phyloP scores from a whole-genome alignment of 75 land plant genomes.

The Cunninghamia lanceolata region DNA sequence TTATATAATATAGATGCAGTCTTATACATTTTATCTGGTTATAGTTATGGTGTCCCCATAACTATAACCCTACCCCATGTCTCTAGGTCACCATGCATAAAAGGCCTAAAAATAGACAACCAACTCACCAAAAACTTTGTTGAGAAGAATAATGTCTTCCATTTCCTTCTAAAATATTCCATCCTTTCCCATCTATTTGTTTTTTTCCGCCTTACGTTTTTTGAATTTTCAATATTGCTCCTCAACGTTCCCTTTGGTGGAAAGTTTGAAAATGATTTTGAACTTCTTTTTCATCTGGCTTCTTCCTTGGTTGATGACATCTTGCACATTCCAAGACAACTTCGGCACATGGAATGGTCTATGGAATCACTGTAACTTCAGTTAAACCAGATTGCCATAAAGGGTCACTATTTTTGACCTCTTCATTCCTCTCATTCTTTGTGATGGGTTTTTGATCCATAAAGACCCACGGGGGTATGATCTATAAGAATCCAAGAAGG shows the following conservation, averaged over 20 bases:
- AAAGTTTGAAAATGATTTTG: not conserved
- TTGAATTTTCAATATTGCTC: not conserved
- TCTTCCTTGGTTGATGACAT: not conserved
- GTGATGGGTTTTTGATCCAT: no score
- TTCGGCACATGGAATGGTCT: no score
- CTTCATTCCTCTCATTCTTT: no score
- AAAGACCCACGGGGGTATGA: no score
- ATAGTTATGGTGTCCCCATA: not conserved
- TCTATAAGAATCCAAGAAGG: no score
- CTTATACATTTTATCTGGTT: not conserved
- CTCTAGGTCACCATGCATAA: not conserved
- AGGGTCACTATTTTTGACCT: no score
- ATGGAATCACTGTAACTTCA: no score
- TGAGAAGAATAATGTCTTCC: not conserved
- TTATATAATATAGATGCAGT: not conserved
- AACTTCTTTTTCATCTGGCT: not conserved
- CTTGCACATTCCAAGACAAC: no score
- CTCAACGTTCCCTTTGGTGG: not conserved
- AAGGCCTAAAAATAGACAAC: not conserved
- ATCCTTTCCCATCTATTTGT: not conserved
- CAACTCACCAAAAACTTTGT: not conserved
- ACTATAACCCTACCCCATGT: not conserved
- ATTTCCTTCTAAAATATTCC: not conserved
- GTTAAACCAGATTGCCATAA: no score
- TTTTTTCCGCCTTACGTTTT: no score